phyloP scores from a whole-genome alignment of 768 basidiomycete species.

The Sporobolomyces phaffii region DNA sequence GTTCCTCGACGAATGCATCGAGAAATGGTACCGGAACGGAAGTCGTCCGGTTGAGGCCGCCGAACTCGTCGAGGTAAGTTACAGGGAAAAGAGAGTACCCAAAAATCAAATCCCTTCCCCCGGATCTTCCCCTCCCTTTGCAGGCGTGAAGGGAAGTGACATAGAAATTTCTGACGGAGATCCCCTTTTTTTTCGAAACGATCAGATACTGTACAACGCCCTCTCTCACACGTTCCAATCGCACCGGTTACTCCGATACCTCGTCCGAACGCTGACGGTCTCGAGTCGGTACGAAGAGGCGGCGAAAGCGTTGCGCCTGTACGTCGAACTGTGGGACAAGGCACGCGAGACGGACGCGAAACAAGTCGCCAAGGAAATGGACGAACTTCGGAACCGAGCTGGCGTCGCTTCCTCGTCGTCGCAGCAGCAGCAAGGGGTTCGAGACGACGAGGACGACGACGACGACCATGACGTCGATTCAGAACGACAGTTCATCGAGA shows the following conservation, averaged over 20 bases:
- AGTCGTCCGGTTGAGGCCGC: background rate
- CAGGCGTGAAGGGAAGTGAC: too few relatives aligned
- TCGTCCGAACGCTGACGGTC: conserved; percentile 62
- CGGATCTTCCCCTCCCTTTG: background rate
- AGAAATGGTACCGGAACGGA: conserved; percentile 18
- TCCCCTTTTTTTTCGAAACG: conserved; percentile 24
- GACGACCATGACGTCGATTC: conserved; percentile 53
- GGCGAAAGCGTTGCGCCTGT: conserved; percentile 68
- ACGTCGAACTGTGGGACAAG: conserved; percentile 77
- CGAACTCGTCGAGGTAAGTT: conserved; percentile 33
- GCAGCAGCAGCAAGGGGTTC: conserved; percentile 8
- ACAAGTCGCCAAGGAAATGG: conserved; percentile 31
- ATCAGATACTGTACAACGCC: conserved; percentile 89
- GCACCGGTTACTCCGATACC: conserved; percentile 73
- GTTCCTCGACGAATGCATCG: conserved; percentile 34
- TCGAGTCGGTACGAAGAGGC: conserved; percentile 60
- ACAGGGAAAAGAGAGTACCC: too few relatives aligned
- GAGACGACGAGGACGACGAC: background rate
- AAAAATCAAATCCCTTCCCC: too few relatives aligned
- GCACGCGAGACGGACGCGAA: conserved; percentile 61
- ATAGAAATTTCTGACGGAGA: too few relatives aligned
- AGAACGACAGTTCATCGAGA: conserved; percentile 68
- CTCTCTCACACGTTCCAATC: conserved; percentile 91
- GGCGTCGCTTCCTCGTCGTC: conserved; percentile 37
- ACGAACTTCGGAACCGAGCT: conserved; percentile 43